Conservation (phyloP, 148 eudicot species). For the Vaccinium vitisidaea region DNA sequence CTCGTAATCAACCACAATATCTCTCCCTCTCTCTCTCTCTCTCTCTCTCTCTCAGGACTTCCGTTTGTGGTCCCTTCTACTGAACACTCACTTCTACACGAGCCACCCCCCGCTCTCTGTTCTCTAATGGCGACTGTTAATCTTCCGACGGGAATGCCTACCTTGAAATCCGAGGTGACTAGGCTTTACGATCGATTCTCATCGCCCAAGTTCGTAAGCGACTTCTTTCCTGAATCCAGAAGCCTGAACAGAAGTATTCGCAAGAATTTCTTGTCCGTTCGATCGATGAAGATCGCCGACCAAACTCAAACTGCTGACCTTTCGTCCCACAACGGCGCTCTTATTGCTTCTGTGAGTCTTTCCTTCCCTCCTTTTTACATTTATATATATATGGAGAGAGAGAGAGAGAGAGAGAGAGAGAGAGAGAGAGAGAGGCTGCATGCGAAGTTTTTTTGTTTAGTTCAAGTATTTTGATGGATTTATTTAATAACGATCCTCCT, state of each 20-base stretch:
- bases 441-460: too few species aligned
- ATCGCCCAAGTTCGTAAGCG: slow-evolving; percentile 30
- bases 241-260: slow-evolving; percentile 28
- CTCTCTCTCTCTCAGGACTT: slow-evolving; percentile 15
- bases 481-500: too few species aligned
- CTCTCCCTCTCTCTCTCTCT: slow-evolving; percentile 11
- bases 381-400: too few species aligned
- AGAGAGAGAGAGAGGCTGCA: too few species aligned
- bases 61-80: slow-evolving; percentile 14
- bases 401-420: too few species aligned
- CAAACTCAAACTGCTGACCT: slow-evolving; percentile 18
- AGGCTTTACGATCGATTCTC: slow-evolving; percentile 33
- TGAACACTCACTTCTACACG: neutral
- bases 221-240: slow-evolving; percentile 11
- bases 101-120: neutral
- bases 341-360: slow-evolving; percentile 30
- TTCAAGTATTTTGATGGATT: too few species aligned
- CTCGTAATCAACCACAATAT: neutral
- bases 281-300: slow-evolving; percentile 40
- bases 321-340: slow-evolving; percentile 41
- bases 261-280: slow-evolving; percentile 27
- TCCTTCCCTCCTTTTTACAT: neutral
- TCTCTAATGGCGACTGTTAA: slow-evolving; percentile 44
- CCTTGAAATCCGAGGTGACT: slow-evolving; percentile 27
- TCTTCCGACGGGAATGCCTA: slow-evolving; percentile 32